Evolutionary conservation across 1,284 basidiomycete species (phyloP), one percentile per base, ranked within the genome.

Genomic region (Moesziomyces parantarcticus): DNA sequence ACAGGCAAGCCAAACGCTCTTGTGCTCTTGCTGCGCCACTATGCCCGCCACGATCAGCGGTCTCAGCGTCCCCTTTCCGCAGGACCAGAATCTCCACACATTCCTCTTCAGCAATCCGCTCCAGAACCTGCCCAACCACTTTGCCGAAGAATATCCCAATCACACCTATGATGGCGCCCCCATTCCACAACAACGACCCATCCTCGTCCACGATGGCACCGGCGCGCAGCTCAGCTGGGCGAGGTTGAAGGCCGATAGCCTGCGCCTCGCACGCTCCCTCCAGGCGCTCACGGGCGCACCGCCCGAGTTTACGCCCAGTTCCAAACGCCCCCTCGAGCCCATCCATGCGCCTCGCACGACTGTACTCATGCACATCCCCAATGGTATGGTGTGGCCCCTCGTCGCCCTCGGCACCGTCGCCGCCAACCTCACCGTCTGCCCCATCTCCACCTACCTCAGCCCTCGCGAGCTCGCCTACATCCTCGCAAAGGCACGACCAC

Each of bases 281-380:
- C 47, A 57, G n/a, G 57, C 59, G 3, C 50, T 77, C 40, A 60
- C 68, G 1, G 74, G 69, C n/a, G 22, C 53, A 0, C 61, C 64
- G 1, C 26, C 52, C 43, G 26, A 50, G 6, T 77, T 67, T 36
- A 52, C 57, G 22, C 63, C 68, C 6, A 40, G 55, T 16, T 34
- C 58, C 8, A 25, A 20, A 8, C 21, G 45, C 11, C 57, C 63
- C 8, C 52, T 36, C 18, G 64, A 73, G 44, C 70, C 70, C 3
- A 72, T 79, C 44, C 77, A 79, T 57, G 61, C 75, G 16, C 72
- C 77, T 2, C 45, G 68, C 5, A 74, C 84, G 13, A 76, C 82
- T 25, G 75, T 85, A 4, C 75, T 85, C 11, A 58, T 86, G 6
- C 84, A 85, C 61, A 73, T 85, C 5, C 83, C 85, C 58, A 86